Evolutionary conservation across 805 yeast species (phyloP).

Genomic region (Candida cerambycidarum): DNA sequence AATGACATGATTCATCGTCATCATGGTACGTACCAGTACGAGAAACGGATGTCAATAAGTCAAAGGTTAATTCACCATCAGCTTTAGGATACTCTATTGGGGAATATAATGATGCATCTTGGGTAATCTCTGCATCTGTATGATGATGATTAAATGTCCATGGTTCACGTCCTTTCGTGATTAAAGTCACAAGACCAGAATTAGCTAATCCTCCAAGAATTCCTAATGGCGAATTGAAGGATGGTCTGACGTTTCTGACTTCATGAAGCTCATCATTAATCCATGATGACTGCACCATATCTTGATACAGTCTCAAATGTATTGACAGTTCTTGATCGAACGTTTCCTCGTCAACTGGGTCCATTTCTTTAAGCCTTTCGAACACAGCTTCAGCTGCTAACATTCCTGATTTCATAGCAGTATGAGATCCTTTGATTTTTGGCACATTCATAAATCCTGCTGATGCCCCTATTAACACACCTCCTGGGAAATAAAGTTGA

Average conservation of each 20-base stretch:
- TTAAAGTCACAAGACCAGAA: slow-evolving; percentile 79
- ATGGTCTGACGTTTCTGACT: slow-evolving; percentile 90
- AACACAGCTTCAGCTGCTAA: slow-evolving; percentile 87
- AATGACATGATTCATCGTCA: slow-evolving; percentile 90
- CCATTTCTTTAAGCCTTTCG: slow-evolving; percentile 41
- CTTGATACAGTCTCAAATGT: slow-evolving; percentile 60
- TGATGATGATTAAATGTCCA: slow-evolving; percentile 76
- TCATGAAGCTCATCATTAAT: slow-evolving; percentile 76
- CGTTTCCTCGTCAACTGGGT: slow-evolving; percentile 44
- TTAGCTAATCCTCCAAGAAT: slow-evolving; percentile 76
- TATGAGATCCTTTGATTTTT: slow-evolving; percentile 95
- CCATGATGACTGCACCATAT: slow-evolving; percentile 75
- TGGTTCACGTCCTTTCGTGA: slow-evolving; percentile 78
- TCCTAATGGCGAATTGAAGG: slow-evolving; percentile 78
- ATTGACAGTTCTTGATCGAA: slow-evolving; percentile 37
- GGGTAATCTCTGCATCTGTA: slow-evolving; percentile 74
- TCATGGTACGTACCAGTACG: slow-evolving; percentile 96
- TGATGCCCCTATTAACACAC: slow-evolving; percentile 88
- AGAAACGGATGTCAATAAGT: slow-evolving; percentile 89
- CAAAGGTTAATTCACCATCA: slow-evolving; percentile 90
- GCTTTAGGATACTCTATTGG: slow-evolving; percentile 94
- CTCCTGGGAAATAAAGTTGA: slow-evolving; percentile 90
- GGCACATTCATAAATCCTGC: slow-evolving; percentile 99
- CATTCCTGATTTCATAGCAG: slow-evolving; percentile 95
- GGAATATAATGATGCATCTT: slow-evolving; percentile 59